These are phyloP conservation scores for Pythium periplocum DNA, from an alignment of 352 stramenopile species.

Conservation along the genomic window DNA sequence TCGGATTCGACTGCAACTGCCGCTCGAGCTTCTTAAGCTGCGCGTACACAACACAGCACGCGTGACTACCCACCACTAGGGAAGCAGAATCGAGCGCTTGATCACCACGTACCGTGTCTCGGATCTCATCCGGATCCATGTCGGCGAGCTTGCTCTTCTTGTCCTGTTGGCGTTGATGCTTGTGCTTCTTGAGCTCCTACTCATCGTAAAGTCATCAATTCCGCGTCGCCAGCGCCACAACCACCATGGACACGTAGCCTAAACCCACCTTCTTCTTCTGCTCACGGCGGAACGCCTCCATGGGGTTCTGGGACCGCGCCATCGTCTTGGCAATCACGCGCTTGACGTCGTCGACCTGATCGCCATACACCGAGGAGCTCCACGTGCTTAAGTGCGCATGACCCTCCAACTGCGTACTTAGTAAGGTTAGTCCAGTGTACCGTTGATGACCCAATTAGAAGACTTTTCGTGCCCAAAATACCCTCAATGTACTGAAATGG, in stretches of 20 bases:
- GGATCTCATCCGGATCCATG: slow-evolving; percentile 54
- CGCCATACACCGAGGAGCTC: too few species aligned
- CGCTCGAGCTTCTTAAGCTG: slow-evolving; percentile 61
- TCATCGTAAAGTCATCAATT: neutral
- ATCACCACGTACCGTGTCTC: slow-evolving; percentile 23
- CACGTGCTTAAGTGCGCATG: neutral
- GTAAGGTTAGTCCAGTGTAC: too few species aligned
- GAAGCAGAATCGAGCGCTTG: too few species aligned
- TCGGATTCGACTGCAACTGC: slow-evolving; percentile 50
- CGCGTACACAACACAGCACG: neutral
- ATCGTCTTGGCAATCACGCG: slow-evolving; percentile 17
- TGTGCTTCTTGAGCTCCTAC: slow-evolving; percentile 75
- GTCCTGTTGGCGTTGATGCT: slow-evolving; percentile 45
- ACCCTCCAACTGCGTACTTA: neutral
- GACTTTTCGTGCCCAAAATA: too few species aligned
- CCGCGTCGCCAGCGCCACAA: slow-evolving; percentile 1
- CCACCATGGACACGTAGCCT: neutral
- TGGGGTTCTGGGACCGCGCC: slow-evolving; percentile 59
- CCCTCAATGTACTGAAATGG: too few species aligned
- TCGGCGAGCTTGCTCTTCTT: slow-evolving; percentile 54
- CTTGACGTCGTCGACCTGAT: too few species aligned
- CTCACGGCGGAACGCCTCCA: slow-evolving; percentile 67
- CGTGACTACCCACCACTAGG: too few species aligned
- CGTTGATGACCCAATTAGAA: too few species aligned
- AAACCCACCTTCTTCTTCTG: slow-evolving; percentile 71